Percentiles rank a stretch among this genome's conserved stretches.
Conservation (phyloP, 2,329 filamentous ascomycete genomes). For the Aspergillus ochraceoroseus region DNA sequence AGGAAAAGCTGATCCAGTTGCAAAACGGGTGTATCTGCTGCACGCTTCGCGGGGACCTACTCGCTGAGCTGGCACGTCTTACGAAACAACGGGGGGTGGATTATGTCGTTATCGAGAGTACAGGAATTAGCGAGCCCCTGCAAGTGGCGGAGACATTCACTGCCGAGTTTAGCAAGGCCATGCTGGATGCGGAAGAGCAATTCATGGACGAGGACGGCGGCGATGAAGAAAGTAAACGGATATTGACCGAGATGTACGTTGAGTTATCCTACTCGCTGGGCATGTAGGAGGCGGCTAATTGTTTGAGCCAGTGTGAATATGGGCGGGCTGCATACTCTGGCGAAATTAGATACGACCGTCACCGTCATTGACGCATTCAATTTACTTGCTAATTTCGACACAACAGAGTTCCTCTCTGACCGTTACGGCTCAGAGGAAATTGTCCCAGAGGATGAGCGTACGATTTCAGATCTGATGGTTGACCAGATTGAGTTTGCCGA, state of each 20-base stretch:
- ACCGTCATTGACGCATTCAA: constrained; percentile 71
- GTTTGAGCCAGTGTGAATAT: constrained; percentile 45
- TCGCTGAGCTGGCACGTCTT: constrained; percentile 64
- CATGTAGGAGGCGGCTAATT: neutral
- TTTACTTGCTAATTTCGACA: constrained; percentile 67
- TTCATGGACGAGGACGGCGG: constrained; percentile 40
- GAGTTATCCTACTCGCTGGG: constrained; percentile 7
- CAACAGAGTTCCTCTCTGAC: constrained; percentile 61
- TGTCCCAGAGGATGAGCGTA: constrained; percentile 63
- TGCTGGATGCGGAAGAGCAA: constrained; percentile 43
- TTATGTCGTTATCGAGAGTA: constrained; percentile 68
- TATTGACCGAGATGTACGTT: constrained; percentile 47
- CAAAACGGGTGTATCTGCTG: constrained; percentile 75
- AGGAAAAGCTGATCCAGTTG: constrained; percentile 62
- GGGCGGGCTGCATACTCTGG: constrained; percentile 62
- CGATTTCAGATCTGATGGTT: constrained; percentile 69
- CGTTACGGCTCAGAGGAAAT: constrained; percentile 57
- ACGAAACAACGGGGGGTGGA: constrained; percentile 61
- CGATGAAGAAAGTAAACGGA: constrained; percentile 43
- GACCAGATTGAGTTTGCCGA: constrained; percentile 76
- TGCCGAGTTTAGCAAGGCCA: constrained; percentile 47
- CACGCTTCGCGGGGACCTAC: constrained; percentile 64
- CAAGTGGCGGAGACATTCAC: constrained; percentile 72
- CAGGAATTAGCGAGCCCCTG: constrained; percentile 66
- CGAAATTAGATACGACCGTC: constrained; percentile 64